These are phyloP conservation scores for Parasitella parasitica DNA, from an alignment of 371 early-diverging fungal genomes.

Conservation along the genomic window DNA sequence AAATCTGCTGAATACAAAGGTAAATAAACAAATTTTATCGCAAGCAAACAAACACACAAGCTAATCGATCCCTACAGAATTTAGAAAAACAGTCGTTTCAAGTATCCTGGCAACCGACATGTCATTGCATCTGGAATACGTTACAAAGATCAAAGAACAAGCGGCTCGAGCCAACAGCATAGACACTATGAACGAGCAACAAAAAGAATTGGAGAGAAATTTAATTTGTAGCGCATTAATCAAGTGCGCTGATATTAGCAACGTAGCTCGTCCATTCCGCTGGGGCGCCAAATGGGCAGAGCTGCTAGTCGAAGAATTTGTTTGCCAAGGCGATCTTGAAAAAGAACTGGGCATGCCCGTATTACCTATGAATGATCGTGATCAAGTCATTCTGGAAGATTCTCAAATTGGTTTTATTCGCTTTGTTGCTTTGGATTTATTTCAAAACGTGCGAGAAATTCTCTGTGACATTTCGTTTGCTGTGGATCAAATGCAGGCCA, in stretches of 20 bases:
- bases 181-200: slow-evolving; percentile 1
- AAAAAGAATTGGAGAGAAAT: slow-evolving; percentile 45
- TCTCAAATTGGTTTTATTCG: slow-evolving; percentile 74
- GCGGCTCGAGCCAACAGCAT: slow-evolving; percentile 30
- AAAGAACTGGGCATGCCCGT: slow-evolving; percentile 56
- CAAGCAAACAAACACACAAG: background rate
- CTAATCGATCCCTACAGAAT: slow-evolving; percentile 33
- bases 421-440: slow-evolving; percentile 67
- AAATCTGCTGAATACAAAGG: slow-evolving; percentile 26
- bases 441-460: slow-evolving; percentile 46
- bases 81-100: slow-evolving; percentile 66
- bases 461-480: slow-evolving; percentile 37
- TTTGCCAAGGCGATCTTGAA: slow-evolving; percentile 66
- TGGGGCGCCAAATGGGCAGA: slow-evolving; percentile 59
- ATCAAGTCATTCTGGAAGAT: slow-evolving; percentile 51
- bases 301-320: slow-evolving; percentile 59
- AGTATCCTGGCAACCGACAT: slow-evolving; percentile 84
- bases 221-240: slow-evolving; percentile 69
- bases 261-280: slow-evolving; percentile 61
- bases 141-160: slow-evolving; percentile 66
- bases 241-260: slow-evolving; percentile 88
- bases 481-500: slow-evolving; percentile 39
- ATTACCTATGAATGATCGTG: slow-evolving; percentile 54
- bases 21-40: background rate
- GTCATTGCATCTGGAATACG: slow-evolving; percentile 74